Evolutionary conservation across 2,329 filamentous ascomycete species (phyloP), one percentile per base, ranked within the genome.

Genomic region (Ophiosphaerella korrae): DNA sequence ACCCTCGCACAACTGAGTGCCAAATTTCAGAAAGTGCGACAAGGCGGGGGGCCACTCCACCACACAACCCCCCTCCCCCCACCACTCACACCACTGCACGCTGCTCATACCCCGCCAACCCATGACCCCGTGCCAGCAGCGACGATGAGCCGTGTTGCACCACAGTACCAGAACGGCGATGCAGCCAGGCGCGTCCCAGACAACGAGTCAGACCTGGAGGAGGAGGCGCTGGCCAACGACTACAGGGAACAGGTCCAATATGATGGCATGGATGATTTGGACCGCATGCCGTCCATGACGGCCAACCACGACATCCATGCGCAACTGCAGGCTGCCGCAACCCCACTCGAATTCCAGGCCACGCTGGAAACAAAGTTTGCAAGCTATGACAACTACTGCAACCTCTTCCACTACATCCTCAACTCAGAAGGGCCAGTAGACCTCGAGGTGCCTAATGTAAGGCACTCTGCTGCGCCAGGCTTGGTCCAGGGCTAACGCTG

Each of bases 341-440:
- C 94, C 70, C 94, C 94, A 44, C 83, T 99, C 63, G 94, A 99
- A 75, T 97, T 96, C 77, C 92, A 94, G 72, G 94, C 94, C 41
- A 90, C 92, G 31, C 84, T 99, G 49, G 94, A 97, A 78, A 90
- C 90, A 76, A 97, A 97, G 81, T 97, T 97, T 80, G 88, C 91
- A 76, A 97, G 92, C 81, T 99, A 99, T 83, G 94, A 99, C 80
- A 90, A 91, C 75, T 99, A 99, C 84, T 99, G 94, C 87, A 96
- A 90, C 78, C 82, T 99, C 67, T 99, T 99, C 82, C 94, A 99
- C 81, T 97, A 91, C 79, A 97, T 99, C 76, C 82, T 99, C 74
- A 99, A 99, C 84, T 97, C 93, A 43, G 94, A 97, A 64, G 94
- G 94, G n/a, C 94, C 94, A 13, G 93, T 99, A 53, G 94, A 99